phyloP scores from a whole-genome alignment of 108 stramenopile genomes.

The Cyclotella sp. region DNA sequence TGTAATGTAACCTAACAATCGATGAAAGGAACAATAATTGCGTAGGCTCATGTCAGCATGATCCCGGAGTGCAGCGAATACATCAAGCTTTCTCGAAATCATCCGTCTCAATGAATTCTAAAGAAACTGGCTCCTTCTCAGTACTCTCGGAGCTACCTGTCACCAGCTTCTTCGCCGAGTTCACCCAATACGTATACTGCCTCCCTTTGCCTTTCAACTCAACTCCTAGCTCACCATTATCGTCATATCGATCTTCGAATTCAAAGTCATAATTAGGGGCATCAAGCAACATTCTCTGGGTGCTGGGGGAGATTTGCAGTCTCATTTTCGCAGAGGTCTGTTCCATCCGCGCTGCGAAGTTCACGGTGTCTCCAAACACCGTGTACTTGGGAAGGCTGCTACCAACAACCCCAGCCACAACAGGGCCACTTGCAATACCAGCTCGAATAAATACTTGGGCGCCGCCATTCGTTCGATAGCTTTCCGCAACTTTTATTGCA shows the following conservation, averaged over 20 bases:
- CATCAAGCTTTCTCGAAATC: no score
- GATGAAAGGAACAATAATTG: no score
- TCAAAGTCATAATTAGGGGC: conserved; percentile 42
- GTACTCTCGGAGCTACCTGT: neutral
- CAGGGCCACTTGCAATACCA: conserved; percentile 58
- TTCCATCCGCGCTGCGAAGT: conserved; percentile 69
- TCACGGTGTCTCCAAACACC: conserved; percentile 67
- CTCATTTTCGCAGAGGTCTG: conserved; percentile 47
- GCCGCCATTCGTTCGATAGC: conserved; percentile 32
- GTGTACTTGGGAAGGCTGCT: conserved; percentile 53
- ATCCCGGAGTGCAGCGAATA: no score
- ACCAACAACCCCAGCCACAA: conserved; percentile 65
- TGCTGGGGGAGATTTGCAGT: conserved; percentile 34
- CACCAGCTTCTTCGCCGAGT: conserved; percentile 28
- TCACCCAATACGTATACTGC: conserved; percentile 48
- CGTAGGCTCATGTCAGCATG: no score
- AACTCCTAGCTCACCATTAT: conserved; percentile 35
- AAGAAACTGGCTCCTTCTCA: neutral
- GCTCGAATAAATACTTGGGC: conserved; percentile 43
- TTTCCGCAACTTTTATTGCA: conserved; percentile 28
- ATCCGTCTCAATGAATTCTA: no score
- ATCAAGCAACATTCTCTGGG: conserved; percentile 45
- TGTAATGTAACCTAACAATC: no score
- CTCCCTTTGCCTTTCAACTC: conserved; percentile 55
- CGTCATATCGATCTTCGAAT: conserved; percentile 30